A percentile compares a stretch with the other conserved stretches of the same genome.
Evolutionary conservation across 441 rosid genomes (phyloP).

Genomic region (Kokia cookei): DNA sequence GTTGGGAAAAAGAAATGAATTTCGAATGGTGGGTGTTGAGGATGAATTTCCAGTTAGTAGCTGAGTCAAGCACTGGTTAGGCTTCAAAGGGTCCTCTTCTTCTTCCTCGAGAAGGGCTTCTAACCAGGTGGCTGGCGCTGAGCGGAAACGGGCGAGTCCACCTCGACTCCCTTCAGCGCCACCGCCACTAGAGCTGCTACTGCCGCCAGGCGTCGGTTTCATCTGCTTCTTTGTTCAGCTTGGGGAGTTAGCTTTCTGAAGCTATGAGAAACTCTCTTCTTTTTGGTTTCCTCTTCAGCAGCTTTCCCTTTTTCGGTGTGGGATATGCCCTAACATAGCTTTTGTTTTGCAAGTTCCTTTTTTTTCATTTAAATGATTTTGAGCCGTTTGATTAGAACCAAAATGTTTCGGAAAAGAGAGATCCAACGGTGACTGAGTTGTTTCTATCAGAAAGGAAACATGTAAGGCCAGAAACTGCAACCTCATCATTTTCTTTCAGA

Average conservation of each 20-base stretch:
- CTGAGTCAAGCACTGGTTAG: conserved; percentile 52
- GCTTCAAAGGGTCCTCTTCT: conserved; percentile 59
- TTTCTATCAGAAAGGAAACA: not conserved
- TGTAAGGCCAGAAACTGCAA: not conserved
- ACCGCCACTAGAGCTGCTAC: conserved; percentile 25
- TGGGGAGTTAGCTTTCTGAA: not conserved
- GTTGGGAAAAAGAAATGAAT: conserved; percentile 8
- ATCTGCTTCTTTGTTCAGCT: conserved; percentile 27
- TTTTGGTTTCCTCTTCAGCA: not conserved
- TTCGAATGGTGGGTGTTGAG: conserved; percentile 12
- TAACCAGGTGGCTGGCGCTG: conserved; percentile 81
- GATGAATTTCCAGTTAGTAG: conserved; percentile 25
- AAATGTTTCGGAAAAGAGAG: not conserved
- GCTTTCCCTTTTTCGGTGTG: not conserved
- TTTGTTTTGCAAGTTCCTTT: not conserved
- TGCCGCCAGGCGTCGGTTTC: conserved; percentile 42
- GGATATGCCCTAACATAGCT: not conserved
- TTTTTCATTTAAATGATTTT: not conserved
- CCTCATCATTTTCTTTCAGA: not conserved
- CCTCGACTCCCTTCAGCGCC: conserved; percentile 40
- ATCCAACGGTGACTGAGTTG: not conserved
- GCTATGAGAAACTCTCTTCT: not conserved
- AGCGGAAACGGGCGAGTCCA: conserved; percentile 59
- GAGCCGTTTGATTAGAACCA: not conserved
- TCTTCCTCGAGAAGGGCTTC: conserved; percentile 69